Base-by-base conservation (phyloP, 2,329 filamentous ascomycete species). In the Phyllosticta citriasiana region DNA sequence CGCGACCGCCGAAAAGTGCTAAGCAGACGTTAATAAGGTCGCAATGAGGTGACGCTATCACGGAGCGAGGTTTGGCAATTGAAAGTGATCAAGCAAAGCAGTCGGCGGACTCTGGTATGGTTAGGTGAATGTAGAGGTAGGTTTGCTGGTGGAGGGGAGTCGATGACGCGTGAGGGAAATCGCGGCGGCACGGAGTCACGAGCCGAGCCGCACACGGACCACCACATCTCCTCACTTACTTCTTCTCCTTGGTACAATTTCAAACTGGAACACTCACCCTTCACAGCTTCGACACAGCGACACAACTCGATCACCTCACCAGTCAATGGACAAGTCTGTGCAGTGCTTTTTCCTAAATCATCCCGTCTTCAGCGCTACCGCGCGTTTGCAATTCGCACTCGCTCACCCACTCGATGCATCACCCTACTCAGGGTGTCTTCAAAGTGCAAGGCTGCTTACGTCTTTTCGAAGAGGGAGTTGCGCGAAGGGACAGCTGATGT, bases 171-270 rank as follows among this genome's bases (percentile, higher is more conserved):
- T 30, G 19, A 27, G 35, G 25, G 16, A n/a, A 40, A 59, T 53
- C 59, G 59, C 59, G 54, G 26, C 54, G 47, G 40, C 59, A 55
- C 59, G 59, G 53, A 52, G 35, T 57, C 59, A 61, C 59, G 59
- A 27, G 59, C 26, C 30, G 25, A 26, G 19, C n/a, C 9, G 7
- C 9, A 52, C 57, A 47, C 57, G 57, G 57, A 50, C 57, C 57
- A 47, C 6, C 19, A 22, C 19, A 22, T 22, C 19, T 22, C 19
- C 19, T 22, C 19, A 22, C 19, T 22, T 22, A 22, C 19, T 22
- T 22, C 19, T 22, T 22, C 19, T 22, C 19, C 19, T 22, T 22
- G 19, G 19, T 22, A 22, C 19, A 22, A 22, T 22, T 22, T 22
- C 19, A 22, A 22, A 22, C 19, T 22, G 19, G 9, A 30, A 8